Evolutionary conservation across 306 rosid genomes (phyloP), one percentile per base, ranked within the genome.

Genomic region (Coriaria nepalensis): DNA sequence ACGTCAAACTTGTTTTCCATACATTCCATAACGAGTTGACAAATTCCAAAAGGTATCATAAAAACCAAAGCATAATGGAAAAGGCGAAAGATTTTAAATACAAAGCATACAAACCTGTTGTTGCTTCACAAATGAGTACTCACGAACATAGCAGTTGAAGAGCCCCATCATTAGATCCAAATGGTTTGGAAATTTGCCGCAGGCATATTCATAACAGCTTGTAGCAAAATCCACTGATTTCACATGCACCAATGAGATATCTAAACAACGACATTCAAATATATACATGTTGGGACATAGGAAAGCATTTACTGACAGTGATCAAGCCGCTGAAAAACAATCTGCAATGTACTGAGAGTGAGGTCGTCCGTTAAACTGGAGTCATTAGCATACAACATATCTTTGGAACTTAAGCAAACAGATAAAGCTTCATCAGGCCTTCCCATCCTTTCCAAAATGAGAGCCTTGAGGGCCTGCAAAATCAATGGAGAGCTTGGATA

Each of bases 111-210:
- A 70, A 67, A 92, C 99, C 96, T 92, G 99, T 53, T 92, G 99
- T 66, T 92, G 99, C 72, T 86, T 92, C 58, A 92, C 99, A 48
- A 92, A 86, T 1, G 96, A 92, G 66, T 92, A 82, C 67, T 92
- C 96, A 0, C 96, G 96, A 52, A 86, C 93, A 49, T 92, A 86
- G 70, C 99, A 86, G 60, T 92, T 92, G 66, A 92, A 92, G 10
- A 92, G 85, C 10, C 99, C 99, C 80, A 66, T 78, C 94, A 92
- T 71, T 33, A 92, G 72, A 44, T 80, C 99, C 74, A 68, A 52
- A 69, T 72, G 83, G 55, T 61, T 86, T 0, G 96, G 74, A 69
- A 78, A 70, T 61, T 82, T 92, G 54, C 78, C 75, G 46, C 93
- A 82, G n/a, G 99, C 96, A 35, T 82, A 73, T 49, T 92, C 94